Conservation (phyloP, 1,284 basidiomycete species). For the Cryptococcus neoformans region DNA sequence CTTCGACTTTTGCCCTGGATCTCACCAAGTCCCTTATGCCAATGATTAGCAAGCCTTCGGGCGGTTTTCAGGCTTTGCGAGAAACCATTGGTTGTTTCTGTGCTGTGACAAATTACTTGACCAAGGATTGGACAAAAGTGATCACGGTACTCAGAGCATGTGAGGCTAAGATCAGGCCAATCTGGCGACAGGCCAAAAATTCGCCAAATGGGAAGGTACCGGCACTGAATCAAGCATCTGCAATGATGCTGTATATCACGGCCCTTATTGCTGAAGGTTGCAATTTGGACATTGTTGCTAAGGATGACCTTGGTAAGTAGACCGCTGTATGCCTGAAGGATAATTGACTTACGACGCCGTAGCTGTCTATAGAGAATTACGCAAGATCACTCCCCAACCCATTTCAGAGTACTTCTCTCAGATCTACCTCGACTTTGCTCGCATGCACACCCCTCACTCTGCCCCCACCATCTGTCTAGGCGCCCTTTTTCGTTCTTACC, state of each 20-base stretch:
- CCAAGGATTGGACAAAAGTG: slow-evolving; percentile 75
- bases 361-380: slow-evolving; percentile 14
- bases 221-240: slow-evolving; percentile 13
- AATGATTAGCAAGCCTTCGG: slow-evolving; percentile 76
- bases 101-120: slow-evolving; percentile 74
- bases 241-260: slow-evolving; percentile 72
- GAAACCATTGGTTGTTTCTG: slow-evolving; percentile 91
- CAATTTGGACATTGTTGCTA: slow-evolving; percentile 73
- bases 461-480: slow-evolving; percentile 67
- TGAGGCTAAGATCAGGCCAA: slow-evolving; percentile 50
- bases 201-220: neutral
- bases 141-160: slow-evolving; percentile 77
- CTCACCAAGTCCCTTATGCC: slow-evolving; percentile 75
- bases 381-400: slow-evolving; percentile 35
- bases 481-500: slow-evolving; percentile 91
- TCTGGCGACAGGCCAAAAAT: slow-evolving; percentile 14
- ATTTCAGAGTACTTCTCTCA: slow-evolving; percentile 79
- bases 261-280: slow-evolving; percentile 83
- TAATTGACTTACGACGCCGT: neutral
- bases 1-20: slow-evolving; percentile 78
- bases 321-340: neutral
- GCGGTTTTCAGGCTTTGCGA: slow-evolving; percentile 73
- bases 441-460: slow-evolving; percentile 27
- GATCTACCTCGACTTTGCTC: slow-evolving; percentile 57
- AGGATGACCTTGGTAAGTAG: slow-evolving; percentile 54